Evolutionary conservation across 192 early-diverging fungal species (phyloP), one percentile per base, ranked within the genome.

Genomic region (Coemansia sp.): DNA sequence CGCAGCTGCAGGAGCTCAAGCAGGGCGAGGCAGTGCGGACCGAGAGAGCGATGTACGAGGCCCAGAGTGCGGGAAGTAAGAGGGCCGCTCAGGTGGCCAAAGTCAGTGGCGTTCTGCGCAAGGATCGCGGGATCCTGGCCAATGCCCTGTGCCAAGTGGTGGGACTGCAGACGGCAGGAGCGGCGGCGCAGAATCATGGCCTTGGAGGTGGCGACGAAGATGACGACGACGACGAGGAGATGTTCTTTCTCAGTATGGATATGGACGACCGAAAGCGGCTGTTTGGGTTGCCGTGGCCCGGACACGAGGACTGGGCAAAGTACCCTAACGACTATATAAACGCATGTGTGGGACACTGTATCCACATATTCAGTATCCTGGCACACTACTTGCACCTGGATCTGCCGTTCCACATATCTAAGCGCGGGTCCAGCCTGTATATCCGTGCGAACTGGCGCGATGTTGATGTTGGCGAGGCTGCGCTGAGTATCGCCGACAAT

Each of bases 251-350:
- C 22, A 63, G 20, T 22, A 52, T 68, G 29, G 70, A 65, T 33
- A 67, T 77, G 61, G 74, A 72, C 22, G 74, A 66, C 46, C 49
- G 68, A 22, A 44, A 69, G 33, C 69, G 72, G 42, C 72, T 78
- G 70, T 79, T 79, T 71, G 79, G 79, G 24, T 52, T 86, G 65
- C 71, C 80, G n/a, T 86, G 84, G 84, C 84, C 79, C 3, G 67
- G 77, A 29, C 54, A 31, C 40, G 76, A 77, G 24, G 79, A 82
- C 63, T 86, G 84, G 84, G 62, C 67, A 34, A 77, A 78, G 70
- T 82, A 77, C 31, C 79, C 84, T 9, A 67, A 64, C 42, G 84
- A 82, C 64, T 86, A 86, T 55, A 70, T 86, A 18, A 81, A 82
- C 51, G 79, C 84, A 3, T 86, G 84, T 31, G 77, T 82, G 36